Base-by-base conservation (phyloP, 2,329 filamentous ascomycete genomes). In the Aaosphaeria pasadenensis region DNA sequence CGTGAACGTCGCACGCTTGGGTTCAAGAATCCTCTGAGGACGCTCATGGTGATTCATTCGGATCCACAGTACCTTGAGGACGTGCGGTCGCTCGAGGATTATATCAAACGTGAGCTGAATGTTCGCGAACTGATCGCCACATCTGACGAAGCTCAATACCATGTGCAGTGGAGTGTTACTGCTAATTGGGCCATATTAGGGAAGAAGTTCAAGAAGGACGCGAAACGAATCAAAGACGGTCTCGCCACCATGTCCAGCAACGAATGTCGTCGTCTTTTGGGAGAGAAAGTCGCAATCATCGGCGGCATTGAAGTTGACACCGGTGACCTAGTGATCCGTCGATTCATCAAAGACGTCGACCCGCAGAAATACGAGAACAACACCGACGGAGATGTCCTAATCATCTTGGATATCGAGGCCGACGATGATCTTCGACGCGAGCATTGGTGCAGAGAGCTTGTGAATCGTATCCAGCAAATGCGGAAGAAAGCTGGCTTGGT, bases 141-240 rank as follows among this genome's bases (percentile, higher is more conserved):
- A 3, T 85, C 83, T 5, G 91, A 97, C 55, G 92, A 97, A 73
- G 86, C 84, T 47, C 89, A 87, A 68, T 96, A 96, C 75, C 88
- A 91, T 46, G 91, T 99, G 42, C 86, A 94, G 66, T 95, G 96
- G 74, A 90, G 87, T 53, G 89, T 92, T 11, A 84, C 82, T 36
- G 91, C 91, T 5, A 92, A 99, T 71, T 96, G 92, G 87, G 91
- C 92, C 11, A 87, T 89, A 2, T 79, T 99, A 11, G 92, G 92
- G 56, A 96, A 96, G 82, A 97, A 97, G 76, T 81, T 97, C 58
- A 95, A 95, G 80, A 96, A 96, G 74, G 91, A 96, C 63, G 88
- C 91, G 55, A 84, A 85, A 56, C 89, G 87, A 67, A 91, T 97
- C 58, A 95, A 95, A 78, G 95, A 92, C 74, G 91, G 89, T 1